A percentile compares a stretch with the other conserved stretches of the same genome.
These are phyloP conservation scores for Debaryomyces psychrophilus DNA, from an alignment of 1,139 yeast genomes.

Conservation along the genomic window DNA sequence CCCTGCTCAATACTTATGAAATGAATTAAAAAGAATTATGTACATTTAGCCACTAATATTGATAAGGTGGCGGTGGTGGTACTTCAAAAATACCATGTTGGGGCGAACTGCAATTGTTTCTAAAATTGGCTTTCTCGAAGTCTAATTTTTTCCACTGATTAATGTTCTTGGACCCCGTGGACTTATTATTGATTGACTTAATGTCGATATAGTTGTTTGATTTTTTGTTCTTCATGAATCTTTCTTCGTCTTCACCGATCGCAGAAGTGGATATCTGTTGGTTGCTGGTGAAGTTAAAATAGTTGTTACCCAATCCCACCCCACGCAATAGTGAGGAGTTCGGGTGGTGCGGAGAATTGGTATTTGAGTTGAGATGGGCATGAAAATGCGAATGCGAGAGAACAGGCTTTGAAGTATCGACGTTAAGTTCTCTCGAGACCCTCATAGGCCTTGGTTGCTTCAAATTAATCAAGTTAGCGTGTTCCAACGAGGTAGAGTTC, in stretches of 20 bases:
- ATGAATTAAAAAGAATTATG: constrained; percentile 2
- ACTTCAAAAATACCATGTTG: constrained; percentile 6
- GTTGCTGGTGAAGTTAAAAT: constrained; percentile 34
- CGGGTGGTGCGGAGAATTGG: constrained; percentile 18
- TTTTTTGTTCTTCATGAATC: constrained; percentile 23
- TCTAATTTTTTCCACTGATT: background rate
- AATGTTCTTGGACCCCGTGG: constrained; percentile 1
- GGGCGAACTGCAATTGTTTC: background rate
- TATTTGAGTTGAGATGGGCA: constrained; percentile 14
- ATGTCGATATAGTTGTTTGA: constrained; percentile 41
- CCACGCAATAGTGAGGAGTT: constrained; percentile 26
- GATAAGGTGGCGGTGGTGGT: constrained; percentile 20
- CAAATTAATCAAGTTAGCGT: constrained; percentile 7
- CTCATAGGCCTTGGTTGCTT: constrained; percentile 33
- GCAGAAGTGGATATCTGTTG: constrained; percentile 30
- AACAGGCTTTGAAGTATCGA: constrained; percentile 12
- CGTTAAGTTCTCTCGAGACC: constrained; percentile 19
- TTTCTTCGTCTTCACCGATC: constrained; percentile 19
- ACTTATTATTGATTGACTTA: constrained; percentile 21
- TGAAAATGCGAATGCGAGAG: constrained; percentile 25
- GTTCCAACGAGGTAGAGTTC: constrained; percentile 2
- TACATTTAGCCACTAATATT: constrained; percentile 8
- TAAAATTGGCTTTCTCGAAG: background rate
- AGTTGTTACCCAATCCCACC: constrained; percentile 43
- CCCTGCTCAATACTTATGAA: background rate